These are phyloP conservation scores for Colletotrichum orchidophilum DNA, from an alignment of 2,329 filamentous ascomycete species.

Conservation along the genomic window DNA sequence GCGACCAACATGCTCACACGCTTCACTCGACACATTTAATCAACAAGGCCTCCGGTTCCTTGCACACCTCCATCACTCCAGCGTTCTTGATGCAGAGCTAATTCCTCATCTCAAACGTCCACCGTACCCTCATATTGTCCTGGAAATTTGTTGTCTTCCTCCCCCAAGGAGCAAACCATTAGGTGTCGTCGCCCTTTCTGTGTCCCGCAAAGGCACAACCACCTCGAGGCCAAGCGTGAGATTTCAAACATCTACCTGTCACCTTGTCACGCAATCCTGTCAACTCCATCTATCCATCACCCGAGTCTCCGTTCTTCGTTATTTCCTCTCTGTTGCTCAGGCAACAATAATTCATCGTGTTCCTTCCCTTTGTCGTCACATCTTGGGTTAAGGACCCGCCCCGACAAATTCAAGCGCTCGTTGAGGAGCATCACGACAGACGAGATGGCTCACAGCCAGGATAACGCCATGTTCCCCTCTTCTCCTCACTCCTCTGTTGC, in stretches of 20 bases:
- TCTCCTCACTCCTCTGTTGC: conserved; percentile 63
- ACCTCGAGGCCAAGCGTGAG: neutral
- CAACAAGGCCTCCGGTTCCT: neutral
- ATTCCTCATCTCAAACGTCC: too few species aligned
- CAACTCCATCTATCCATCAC: neutral
- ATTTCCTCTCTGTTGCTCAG: neutral
- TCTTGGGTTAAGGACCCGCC: neutral
- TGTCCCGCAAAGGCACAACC: neutral
- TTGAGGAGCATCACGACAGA: neutral
- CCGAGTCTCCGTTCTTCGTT: neutral
- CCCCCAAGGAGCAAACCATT: neutral
- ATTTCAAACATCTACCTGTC: neutral
- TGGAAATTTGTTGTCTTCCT: neutral
- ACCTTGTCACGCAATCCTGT: neutral
- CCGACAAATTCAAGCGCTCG: neutral
- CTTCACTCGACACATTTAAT: neutral
- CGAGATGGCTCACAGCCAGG: conserved; percentile 10
- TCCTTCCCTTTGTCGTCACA: neutral
- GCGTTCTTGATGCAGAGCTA: too few species aligned
- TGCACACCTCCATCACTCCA: neutral
- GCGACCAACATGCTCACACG: neutral
- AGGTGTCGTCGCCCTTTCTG: neutral
- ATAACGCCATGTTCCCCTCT: conserved; percentile 44
- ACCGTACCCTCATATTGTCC: neutral
- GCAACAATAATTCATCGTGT: neutral